Conservation (phyloP, 2,329 filamentous ascomycete species). For the Calonectria pteridis region DNA sequence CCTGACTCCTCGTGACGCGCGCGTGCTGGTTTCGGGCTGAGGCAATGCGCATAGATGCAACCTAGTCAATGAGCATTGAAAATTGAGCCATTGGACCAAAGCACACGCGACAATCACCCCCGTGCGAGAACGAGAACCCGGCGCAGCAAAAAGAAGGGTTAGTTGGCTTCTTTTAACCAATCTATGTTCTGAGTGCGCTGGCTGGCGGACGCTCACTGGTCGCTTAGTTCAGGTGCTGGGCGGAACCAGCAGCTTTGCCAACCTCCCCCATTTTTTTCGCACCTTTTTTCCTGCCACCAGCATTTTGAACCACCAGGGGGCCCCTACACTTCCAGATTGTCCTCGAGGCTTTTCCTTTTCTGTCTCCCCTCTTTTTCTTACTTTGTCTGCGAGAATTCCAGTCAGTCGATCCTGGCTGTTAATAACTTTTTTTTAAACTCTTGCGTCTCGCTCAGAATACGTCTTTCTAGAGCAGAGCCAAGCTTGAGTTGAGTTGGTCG, state of each 20-base stretch:
- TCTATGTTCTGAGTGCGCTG: slow-evolving; percentile 20
- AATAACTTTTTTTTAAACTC: neutral
- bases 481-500: slow-evolving; percentile 18
- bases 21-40: neutral
- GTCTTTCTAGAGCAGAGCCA: slow-evolving; percentile 2
- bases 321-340: slow-evolving; percentile 31
- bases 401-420: slow-evolving; percentile 13
- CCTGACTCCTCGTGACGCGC: neutral
- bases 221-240: slow-evolving; percentile 33
- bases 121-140: neutral
- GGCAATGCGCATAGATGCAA: slow-evolving; percentile 6
- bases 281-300: slow-evolving; percentile 45
- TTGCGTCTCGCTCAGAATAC: neutral
- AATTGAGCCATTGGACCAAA: slow-evolving; percentile 9
- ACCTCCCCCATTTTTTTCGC: slow-evolving; percentile 39
- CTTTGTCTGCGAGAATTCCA: slow-evolving; percentile 16
- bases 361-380: slow-evolving; percentile 13
- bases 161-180: slow-evolving; percentile 3
- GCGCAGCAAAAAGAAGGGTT: slow-evolving; percentile 5
- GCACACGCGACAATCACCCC: neutral
- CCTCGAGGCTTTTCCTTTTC: slow-evolving; percentile 17
- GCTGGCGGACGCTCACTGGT: slow-evolving; percentile 33
- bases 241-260: slow-evolving; percentile 36
- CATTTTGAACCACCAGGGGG: slow-evolving; percentile 48
- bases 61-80: slow-evolving; percentile 5